Conservation (phyloP, 1,284 basidiomycete genomes). For the Cutaneotrichosporon arboriforme region DNA sequence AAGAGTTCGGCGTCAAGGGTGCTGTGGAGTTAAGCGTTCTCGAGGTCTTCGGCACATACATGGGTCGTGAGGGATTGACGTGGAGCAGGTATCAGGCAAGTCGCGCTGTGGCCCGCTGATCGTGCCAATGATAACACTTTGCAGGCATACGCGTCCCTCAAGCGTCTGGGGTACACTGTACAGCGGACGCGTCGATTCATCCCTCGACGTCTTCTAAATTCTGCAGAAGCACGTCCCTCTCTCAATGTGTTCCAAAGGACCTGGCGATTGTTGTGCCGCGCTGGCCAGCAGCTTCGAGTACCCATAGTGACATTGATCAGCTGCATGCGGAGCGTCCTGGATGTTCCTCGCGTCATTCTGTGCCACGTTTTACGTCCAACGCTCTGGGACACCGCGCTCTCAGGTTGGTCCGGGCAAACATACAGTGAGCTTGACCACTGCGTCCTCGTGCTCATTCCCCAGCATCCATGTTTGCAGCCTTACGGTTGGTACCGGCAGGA, state of each 20-base stretch:
- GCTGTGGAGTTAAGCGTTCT: slow-evolving; percentile 92
- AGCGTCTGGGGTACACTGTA: slow-evolving; percentile 83
- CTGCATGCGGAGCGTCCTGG: too few species aligned
- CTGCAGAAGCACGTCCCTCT: too few species aligned
- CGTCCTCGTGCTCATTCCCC: neutral
- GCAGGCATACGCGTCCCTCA: slow-evolving; percentile 86
- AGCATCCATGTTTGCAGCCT: slow-evolving; percentile 65
- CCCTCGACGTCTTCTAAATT: slow-evolving; percentile 11
- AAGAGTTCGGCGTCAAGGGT: slow-evolving; percentile 65
- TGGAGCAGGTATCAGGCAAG: slow-evolving; percentile 80
- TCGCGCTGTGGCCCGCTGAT: neutral
- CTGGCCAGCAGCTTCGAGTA: too few species aligned
- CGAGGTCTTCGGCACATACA: slow-evolving; percentile 78
- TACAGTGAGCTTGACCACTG: slow-evolving; percentile 24
- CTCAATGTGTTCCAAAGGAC: too few species aligned
- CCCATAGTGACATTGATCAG: too few species aligned
- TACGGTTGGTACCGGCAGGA: slow-evolving; percentile 72
- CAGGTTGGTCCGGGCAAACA: slow-evolving; percentile 16
- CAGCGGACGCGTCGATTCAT: slow-evolving; percentile 54
- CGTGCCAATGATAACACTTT: neutral
- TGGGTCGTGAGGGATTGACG: slow-evolving; percentile 68
- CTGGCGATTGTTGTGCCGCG: too few species aligned
- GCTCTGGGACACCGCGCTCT: neutral
- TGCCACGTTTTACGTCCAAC: neutral
- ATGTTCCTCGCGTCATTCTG: neutral